Base-by-base conservation (phyloP, 495 filamentous ascomycete species). In the Astrothelium macrocarpum region DNA sequence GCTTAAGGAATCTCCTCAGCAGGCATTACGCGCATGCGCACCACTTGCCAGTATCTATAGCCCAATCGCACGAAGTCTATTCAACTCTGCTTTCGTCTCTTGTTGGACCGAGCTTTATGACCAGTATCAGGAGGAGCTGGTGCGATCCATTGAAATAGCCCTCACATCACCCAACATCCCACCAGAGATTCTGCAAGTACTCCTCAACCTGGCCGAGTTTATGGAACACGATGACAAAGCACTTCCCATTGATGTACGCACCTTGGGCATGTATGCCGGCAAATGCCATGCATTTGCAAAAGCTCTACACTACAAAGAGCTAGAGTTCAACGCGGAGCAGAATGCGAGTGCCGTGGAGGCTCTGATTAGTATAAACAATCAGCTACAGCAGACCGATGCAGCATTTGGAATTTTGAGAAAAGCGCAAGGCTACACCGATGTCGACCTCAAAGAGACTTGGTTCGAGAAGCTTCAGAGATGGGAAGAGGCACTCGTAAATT, bases 211-310 rank as follows among this genome's bases (percentile, higher is more conserved):
- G 16, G 94, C 92, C 2, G 94, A 99, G 68, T 99, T 97, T 73
- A 99, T 99, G 94, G 94, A 99, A 70, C 94, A 99, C 69, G 94
- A 97, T 70, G 94, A 99, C 72, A 97, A 97, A 71, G 94, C 94
- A 5, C 81, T 99, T 26, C 94, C 94, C 18, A 97, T 99, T 67
- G 95, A 99, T 73, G 96, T 99, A 63, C 84, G 94, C 34, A 88
- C 90, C 1, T 78, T 97, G 36, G 94, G 95, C 23, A 88, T 90
- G 68, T 95, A 96, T 71, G 94, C 94, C 16, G 91, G 86, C 0
- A 91, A 92, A 69, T 97, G 95, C 61, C 94, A 99, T 75, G 94
- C 94, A 5, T 97, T 94, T 73, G 94, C 94, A 20, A 99, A 99
- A 73, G 94, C 94, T 11, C 81, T 99, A 23, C 94, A 99, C 67